These are phyloP conservation scores for Candida wancherniae DNA, from an alignment of 805 yeast species.

Conservation along the genomic window DNA sequence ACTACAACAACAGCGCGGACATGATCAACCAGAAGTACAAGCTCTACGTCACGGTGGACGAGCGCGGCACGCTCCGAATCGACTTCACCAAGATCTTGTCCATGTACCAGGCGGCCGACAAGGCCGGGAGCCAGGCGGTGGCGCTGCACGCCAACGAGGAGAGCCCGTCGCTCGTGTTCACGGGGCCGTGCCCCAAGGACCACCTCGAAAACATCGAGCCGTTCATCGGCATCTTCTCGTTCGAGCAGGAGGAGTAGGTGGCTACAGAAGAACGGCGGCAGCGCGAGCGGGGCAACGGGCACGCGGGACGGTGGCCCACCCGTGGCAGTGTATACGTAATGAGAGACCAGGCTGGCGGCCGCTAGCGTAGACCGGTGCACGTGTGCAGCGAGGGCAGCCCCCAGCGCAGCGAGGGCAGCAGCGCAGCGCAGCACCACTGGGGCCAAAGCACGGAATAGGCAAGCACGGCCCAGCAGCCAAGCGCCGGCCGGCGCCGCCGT, in stretches of 20 bases:
- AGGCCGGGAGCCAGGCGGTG: conserved; percentile 20
- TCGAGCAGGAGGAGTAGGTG: conserved; percentile 40
- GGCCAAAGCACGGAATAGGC: no score
- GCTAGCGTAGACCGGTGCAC: no score
- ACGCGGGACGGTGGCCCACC: no score
- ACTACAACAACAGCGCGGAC: conserved; percentile 46
- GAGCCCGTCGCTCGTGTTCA: conserved; percentile 44
- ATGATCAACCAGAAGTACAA: conserved; percentile 45
- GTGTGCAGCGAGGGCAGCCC: no score
- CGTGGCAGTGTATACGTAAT: no score
- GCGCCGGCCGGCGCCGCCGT: no score
- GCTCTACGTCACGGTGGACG: conserved; percentile 45
- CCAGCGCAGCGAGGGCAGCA: no score
- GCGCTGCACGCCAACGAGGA: conserved; percentile 29
- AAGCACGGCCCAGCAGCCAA: no score
- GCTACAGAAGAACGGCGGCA: no score
- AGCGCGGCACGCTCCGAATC: conserved; percentile 41
- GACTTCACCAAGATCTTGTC: conserved; percentile 47
- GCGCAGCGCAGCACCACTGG: no score
- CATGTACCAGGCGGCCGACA: conserved; percentile 16
- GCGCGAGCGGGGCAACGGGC: no score
- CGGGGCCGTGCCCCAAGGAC: conserved; percentile 50
- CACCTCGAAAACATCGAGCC: conserved; percentile 50
- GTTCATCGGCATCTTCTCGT: conserved; percentile 50
- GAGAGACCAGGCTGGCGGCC: no score